phyloP scores from a whole-genome alignment of 2,329 filamentous ascomycete genomes.

The Scolecobasidium constrictum region DNA sequence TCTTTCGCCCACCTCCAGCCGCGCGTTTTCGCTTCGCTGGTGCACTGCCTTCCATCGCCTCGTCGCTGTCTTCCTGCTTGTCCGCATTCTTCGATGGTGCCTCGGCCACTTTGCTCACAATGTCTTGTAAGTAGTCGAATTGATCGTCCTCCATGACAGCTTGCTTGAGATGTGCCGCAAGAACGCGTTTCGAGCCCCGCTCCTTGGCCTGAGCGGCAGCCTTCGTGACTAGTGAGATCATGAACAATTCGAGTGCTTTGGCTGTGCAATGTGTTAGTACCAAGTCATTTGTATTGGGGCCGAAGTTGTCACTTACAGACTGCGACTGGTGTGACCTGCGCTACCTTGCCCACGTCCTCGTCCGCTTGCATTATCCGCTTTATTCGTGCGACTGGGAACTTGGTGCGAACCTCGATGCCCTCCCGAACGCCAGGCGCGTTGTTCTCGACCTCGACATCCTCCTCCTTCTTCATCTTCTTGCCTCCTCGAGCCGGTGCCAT shows the following conservation, averaged over 20 bases:
- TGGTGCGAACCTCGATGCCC: slow-evolving; percentile 70
- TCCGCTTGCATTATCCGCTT: slow-evolving; percentile 99
- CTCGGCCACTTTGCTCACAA: slow-evolving; percentile 74
- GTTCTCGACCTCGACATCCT: slow-evolving; percentile 4
- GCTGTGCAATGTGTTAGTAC: slow-evolving; percentile 35
- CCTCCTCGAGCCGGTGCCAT: not conserved
- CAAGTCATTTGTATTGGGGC: not conserved
- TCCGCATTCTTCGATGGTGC: slow-evolving; percentile 29
- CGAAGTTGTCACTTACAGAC: slow-evolving; percentile 47
- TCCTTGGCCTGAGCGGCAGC: slow-evolving; percentile 74
- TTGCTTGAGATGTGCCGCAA: slow-evolving; percentile 81
- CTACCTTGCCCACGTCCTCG: slow-evolving; percentile 96
- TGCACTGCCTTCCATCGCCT: slow-evolving; percentile 6
- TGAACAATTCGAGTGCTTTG: slow-evolving; percentile 93
- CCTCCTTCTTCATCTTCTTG: slow-evolving; percentile 9
- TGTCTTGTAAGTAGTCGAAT: slow-evolving; percentile 88
- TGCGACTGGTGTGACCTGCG: slow-evolving; percentile 91
- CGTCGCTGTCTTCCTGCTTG: slow-evolving; percentile 8
- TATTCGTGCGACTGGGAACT: slow-evolving; percentile 93
- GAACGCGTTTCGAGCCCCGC: slow-evolving; percentile 80
- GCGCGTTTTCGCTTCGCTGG: slow-evolving; percentile 10
- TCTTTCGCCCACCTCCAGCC: not conserved
- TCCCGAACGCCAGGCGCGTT: slow-evolving; percentile 1
- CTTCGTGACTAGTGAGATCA: slow-evolving; percentile 86
- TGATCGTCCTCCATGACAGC: slow-evolving; percentile 82